phyloP scores from a whole-genome alignment of 352 stramenopile genomes.

The Phytophthora brassicae region DNA sequence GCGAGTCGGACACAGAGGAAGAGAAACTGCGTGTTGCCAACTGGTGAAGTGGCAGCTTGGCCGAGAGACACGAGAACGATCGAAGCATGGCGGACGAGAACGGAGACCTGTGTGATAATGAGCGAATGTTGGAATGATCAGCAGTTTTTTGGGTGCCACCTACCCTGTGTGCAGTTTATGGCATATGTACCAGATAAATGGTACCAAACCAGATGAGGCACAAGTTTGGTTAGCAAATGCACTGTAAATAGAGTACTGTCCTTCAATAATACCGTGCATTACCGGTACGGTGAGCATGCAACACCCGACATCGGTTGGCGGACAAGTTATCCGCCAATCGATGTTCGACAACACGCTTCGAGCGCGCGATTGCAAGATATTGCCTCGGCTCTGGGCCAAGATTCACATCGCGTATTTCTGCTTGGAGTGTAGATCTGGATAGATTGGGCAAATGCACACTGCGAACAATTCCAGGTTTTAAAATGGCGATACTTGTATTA shows the following conservation, averaged over 20 bases:
- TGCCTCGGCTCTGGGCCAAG: conserved; percentile 18
- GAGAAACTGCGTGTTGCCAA: conserved; percentile 34
- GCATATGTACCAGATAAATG: not conserved
- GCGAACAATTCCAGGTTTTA: too few species aligned
- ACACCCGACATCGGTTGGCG: conserved; percentile 21
- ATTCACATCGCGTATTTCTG: conserved; percentile 26
- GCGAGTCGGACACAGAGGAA: conserved; percentile 23
- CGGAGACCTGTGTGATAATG: conserved; percentile 5
- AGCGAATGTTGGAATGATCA: conserved; percentile 22
- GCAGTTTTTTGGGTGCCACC: conserved; percentile 19
- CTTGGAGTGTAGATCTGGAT: conserved; percentile 10
- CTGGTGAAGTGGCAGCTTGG: conserved; percentile 13
- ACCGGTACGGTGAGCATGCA: not conserved
- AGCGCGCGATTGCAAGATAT: conserved; percentile 9
- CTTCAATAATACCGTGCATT: too few species aligned
- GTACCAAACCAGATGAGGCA: too few species aligned
- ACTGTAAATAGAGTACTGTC: too few species aligned
- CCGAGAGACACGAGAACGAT: conserved; percentile 26
- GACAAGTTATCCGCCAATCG: too few species aligned
- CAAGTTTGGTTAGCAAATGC: too few species aligned
- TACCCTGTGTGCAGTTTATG: not conserved
- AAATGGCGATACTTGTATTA: too few species aligned
- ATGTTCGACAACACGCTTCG: not conserved
- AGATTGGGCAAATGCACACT: too few species aligned
- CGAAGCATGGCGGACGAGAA: conserved; percentile 14